Percentiles rank a stretch among this genome's conserved stretches.
phyloP scores from a whole-genome alignment of 2,329 filamentous ascomycete species.

The Penicillium rolfsii region DNA sequence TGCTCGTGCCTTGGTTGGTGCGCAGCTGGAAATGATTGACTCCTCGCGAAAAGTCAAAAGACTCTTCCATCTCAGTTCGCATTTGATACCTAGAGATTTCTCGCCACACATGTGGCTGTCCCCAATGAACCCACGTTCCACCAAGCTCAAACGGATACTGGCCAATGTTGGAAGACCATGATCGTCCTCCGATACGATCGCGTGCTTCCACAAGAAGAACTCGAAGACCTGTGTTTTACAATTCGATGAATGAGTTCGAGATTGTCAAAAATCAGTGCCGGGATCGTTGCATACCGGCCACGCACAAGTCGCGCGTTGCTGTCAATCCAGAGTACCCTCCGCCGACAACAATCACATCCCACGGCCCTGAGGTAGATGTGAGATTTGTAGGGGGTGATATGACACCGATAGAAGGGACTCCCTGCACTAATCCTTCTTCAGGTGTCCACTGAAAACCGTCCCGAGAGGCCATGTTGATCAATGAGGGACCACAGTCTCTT shows the following conservation, averaged over 20 bases:
- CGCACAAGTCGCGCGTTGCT: constrained; percentile 35
- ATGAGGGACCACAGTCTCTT: background rate
- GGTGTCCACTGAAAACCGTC: constrained; percentile 35
- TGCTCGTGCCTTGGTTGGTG: constrained; percentile 32
- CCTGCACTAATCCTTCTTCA: constrained; percentile 23
- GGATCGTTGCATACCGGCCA: constrained; percentile 21
- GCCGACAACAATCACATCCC: constrained; percentile 37
- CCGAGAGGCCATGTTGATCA: constrained; percentile 26
- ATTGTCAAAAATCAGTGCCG: too few species aligned
- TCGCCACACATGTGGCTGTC: constrained; percentile 49
- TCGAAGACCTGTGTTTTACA: constrained; percentile 33
- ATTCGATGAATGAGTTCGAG: background rate
- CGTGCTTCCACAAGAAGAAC: constrained; percentile 54
- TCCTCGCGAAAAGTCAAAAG: constrained; percentile 48
- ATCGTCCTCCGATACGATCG: constrained; percentile 54
- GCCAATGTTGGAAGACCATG: constrained; percentile 51
- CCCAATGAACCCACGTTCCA: constrained; percentile 56
- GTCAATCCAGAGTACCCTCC: constrained; percentile 39
- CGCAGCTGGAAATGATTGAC: constrained; percentile 50
- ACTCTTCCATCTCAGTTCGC: constrained; percentile 45
- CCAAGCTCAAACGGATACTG: constrained; percentile 55
- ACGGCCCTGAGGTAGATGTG: constrained; percentile 6
- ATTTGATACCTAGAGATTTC: constrained; percentile 54
- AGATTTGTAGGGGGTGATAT: constrained; percentile 28
- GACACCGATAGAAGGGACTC: constrained; percentile 27